Percentiles rank a stretch among this genome's conserved stretches.
Evolutionary conservation across 2,329 filamentous ascomycete species (phyloP).

Genomic region (Rhinocladiella similis): DNA sequence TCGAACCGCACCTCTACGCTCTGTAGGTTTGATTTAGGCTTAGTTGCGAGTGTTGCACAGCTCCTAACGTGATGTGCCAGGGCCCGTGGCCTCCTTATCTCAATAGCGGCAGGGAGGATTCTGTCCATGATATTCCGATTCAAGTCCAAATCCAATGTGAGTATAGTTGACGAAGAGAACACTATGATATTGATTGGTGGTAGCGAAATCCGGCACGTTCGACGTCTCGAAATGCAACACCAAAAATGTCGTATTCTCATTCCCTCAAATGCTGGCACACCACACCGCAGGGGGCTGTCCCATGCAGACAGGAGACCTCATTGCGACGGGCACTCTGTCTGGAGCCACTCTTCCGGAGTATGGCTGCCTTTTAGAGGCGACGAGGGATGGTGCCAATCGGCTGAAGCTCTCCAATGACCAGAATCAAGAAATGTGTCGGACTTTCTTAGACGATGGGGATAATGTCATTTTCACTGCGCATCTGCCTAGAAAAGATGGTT

Average conservation of each 20-base stretch:
- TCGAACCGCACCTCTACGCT: neutral
- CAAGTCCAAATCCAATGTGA: neutral
- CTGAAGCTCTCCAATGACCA: conserved; percentile 51
- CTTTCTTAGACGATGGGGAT: conserved; percentile 73
- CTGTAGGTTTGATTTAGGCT: conserved; percentile 64
- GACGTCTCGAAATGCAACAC: conserved; percentile 60
- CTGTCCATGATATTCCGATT: too few species aligned
- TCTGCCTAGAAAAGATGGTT: conserved; percentile 61
- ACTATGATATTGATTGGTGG: neutral
- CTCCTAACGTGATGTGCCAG: conserved; percentile 39
- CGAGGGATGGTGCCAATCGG: conserved; percentile 63
- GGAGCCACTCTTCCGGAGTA: conserved; percentile 57
- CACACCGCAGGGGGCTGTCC: conserved; percentile 75
- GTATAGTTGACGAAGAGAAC: too few species aligned
- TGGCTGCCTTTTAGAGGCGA: conserved; percentile 72
- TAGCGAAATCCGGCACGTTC: neutral
- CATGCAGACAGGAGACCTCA: conserved; percentile 69
- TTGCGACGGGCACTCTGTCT: conserved; percentile 77
- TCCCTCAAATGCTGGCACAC: conserved; percentile 78
- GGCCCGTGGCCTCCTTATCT: too few species aligned
- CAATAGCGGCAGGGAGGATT: too few species aligned
- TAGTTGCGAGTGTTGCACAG: conserved; percentile 59
- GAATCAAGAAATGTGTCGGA: conserved; percentile 54
- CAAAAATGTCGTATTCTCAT: conserved; percentile 73
- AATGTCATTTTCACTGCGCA: conserved; percentile 65